Conservation (phyloP, 1,284 basidiomycete species). For the Apiotrichum siamense region DNA sequence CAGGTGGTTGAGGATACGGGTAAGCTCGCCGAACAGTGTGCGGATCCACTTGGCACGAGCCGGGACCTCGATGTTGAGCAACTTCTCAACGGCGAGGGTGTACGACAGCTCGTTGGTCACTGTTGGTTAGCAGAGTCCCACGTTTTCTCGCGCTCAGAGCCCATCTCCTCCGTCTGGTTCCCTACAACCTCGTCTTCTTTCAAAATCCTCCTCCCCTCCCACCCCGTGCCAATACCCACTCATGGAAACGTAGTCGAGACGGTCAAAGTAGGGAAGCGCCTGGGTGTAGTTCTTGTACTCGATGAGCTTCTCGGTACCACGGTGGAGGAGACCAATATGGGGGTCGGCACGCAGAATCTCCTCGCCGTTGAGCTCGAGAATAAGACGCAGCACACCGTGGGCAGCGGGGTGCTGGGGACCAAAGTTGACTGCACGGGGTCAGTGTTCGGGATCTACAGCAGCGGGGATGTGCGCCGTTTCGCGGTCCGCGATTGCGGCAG, state of each 20-base stretch:
- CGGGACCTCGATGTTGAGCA: constrained; percentile 98
- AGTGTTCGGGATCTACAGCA: neutral
- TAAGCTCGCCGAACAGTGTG: constrained; percentile 95
- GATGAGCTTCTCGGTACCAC: constrained; percentile 97
- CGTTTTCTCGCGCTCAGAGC: neutral
- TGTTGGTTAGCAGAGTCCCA: constrained; percentile 10
- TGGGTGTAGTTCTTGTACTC: constrained; percentile 99
- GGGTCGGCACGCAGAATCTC: constrained; percentile 86
- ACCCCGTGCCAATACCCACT: constrained; percentile 54
- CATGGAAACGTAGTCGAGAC: constrained; percentile 98
- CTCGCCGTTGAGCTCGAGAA: constrained; percentile 96
- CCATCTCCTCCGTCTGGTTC: neutral
- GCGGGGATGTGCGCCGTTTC: too few species aligned
- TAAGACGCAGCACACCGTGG: constrained; percentile 95
- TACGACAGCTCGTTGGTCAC: constrained; percentile 98
- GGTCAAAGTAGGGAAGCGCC: constrained; percentile 98
- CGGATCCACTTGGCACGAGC: constrained; percentile 98
- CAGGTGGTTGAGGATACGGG: constrained; percentile 90
- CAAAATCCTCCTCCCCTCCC: neutral
- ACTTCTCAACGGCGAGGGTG: constrained; percentile 94
- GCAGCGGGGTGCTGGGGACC: constrained; percentile 98
- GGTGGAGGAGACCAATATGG: constrained; percentile 91
- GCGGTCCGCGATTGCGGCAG: too few species aligned
- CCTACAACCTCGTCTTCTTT: neutral
- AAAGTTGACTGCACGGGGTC: constrained; percentile 69